Conservation (phyloP, 192 early-diverging fungal species). For the Linnemannia elongata region DNA sequence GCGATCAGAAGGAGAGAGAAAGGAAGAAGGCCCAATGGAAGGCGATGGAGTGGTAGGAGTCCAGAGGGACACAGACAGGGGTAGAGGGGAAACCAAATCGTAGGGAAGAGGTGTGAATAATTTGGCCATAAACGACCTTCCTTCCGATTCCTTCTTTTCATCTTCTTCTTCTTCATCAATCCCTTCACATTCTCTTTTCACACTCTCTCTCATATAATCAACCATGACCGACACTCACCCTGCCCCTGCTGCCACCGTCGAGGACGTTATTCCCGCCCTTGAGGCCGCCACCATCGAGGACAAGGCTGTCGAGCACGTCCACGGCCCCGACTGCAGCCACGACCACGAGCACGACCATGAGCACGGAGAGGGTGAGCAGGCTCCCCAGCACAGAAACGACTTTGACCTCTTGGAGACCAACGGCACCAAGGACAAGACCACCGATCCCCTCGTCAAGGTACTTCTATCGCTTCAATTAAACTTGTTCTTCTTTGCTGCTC, state of each 20-base stretch:
- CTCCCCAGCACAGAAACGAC: conserved; percentile 42
- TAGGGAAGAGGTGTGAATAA: neutral
- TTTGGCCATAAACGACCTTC: neutral
- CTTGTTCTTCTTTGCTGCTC: neutral
- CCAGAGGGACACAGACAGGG: neutral
- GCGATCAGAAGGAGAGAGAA: neutral
- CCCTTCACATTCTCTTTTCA: neutral
- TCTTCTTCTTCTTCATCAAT: conserved; percentile 11
- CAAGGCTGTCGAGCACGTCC: conserved; percentile 37
- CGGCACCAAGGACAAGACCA: conserved; percentile 59
- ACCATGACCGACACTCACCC: conserved; percentile 47
- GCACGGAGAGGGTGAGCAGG: conserved; percentile 19
- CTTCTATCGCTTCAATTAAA: neutral
- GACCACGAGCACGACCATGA: conserved; percentile 39
- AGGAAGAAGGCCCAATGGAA: neutral
- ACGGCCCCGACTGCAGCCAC: conserved; percentile 52
- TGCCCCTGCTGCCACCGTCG: conserved; percentile 16
- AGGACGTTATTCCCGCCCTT: conserved; percentile 28
- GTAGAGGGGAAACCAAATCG: neutral
- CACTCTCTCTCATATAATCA: neutral
- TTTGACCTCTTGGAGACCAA: conserved; percentile 65
- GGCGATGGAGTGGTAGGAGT: neutral
- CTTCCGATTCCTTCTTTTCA: conserved; percentile 13
- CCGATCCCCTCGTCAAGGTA: conserved; percentile 64
- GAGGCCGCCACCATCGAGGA: conserved; percentile 36